Evolutionary conservation across 768 basidiomycete genomes (phyloP).

Genomic region (Phaffia australis): DNA sequence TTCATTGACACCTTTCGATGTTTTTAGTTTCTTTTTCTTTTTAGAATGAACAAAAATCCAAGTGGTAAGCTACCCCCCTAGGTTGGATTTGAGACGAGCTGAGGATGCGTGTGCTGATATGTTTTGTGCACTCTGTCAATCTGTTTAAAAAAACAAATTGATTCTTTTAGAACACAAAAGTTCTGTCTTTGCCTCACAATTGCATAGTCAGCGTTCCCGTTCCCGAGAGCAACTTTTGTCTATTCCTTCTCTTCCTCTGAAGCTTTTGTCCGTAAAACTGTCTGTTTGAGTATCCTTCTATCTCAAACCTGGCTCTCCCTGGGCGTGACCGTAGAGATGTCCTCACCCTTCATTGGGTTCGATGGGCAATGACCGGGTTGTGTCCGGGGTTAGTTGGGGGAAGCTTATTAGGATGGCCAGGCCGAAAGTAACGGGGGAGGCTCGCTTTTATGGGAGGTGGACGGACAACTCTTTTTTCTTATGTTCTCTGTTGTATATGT

Average conservation of each 20-base stretch:
- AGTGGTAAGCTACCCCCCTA: too few species aligned
- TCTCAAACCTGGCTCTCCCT: background rate
- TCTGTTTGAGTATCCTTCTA: constrained; percentile 2
- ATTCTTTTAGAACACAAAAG: constrained; percentile 13
- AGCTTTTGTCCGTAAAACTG: constrained; percentile 16
- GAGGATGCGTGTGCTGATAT: too few species aligned
- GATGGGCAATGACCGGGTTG: background rate
- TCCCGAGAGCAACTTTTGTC: constrained; percentile 4
- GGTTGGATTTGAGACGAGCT: too few species aligned
- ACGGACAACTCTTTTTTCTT: too few species aligned
- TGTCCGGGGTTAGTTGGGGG: background rate
- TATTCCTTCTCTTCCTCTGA: constrained; percentile 7
- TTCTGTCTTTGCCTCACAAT: constrained; percentile 5
- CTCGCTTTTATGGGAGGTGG: too few species aligned
- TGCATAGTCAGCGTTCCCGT: constrained; percentile 10
- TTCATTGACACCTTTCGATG: too few species aligned
- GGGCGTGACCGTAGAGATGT: too few species aligned
- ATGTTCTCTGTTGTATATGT: constrained; percentile 4
- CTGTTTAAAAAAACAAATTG: too few species aligned
- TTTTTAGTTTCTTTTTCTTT: too few species aligned
- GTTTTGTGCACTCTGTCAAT: too few species aligned
- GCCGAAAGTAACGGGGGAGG: constrained; percentile 9
- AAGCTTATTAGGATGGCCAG: constrained; percentile 15
- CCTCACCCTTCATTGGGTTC: background rate
- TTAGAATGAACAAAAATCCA: too few species aligned